Conservation (phyloP, 805 yeast genomes). For the Gaillardinia entomophila region DNA sequence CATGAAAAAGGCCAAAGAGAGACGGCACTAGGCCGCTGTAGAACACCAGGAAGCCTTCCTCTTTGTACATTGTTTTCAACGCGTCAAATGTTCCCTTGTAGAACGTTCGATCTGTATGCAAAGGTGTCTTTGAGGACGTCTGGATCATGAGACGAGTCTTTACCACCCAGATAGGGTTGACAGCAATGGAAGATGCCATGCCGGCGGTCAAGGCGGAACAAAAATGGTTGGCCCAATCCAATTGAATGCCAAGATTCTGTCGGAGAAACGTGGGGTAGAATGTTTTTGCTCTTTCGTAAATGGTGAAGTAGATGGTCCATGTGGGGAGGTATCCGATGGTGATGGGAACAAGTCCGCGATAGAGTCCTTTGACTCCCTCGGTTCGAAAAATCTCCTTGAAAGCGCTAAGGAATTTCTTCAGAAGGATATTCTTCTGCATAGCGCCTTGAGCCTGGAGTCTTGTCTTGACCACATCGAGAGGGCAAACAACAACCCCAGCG, state of each 20-base stretch:
- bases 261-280: conserved; percentile 41
- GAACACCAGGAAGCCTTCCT: conserved; percentile 77
- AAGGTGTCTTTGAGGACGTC: conserved; percentile 19
- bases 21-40: conserved; percentile 91
- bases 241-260: conserved; percentile 14
- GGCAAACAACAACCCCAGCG: conserved; percentile 88
- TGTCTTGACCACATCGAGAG: conserved; percentile 93
- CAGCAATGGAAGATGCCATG: conserved; percentile 70
- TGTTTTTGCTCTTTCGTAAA: conserved; percentile 74
- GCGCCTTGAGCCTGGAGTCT: conserved; percentile 89
- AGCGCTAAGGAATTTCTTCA: conserved; percentile 54
- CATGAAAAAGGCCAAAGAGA: conserved; percentile 83
- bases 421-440: conserved; percentile 11
- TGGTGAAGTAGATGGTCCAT: conserved; percentile 93
- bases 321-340: conserved; percentile 93
- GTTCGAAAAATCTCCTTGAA: conserved; percentile 60
- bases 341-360: conserved; percentile 89
- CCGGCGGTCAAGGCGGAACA: conserved; percentile 83
- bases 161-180: conserved; percentile 97
- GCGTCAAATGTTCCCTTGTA: conserved; percentile 84
- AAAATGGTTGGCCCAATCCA: conserved; percentile 35
- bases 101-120: conserved; percentile 18
- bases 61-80: conserved; percentile 64
- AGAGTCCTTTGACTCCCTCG: conserved; percentile 80
- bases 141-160: conserved; percentile 93